Conservation (phyloP, 2,329 filamentous ascomycete species). For the Davidsoniella neocaledoniae region DNA sequence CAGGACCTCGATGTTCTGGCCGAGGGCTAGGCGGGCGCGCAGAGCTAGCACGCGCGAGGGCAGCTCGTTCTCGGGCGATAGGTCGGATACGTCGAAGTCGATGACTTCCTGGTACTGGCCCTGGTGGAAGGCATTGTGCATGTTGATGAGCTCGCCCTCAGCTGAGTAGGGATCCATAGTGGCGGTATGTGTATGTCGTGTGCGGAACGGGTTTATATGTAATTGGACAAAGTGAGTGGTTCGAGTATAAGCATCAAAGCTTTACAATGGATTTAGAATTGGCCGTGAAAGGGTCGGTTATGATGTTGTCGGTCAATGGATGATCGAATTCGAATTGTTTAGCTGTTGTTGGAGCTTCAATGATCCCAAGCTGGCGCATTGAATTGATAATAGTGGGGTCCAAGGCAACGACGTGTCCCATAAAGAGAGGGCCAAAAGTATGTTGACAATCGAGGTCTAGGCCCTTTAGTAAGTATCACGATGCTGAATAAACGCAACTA, state of each 20-base stretch:
- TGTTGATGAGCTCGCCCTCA: slow-evolving; percentile 55
- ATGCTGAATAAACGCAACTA: not conserved
- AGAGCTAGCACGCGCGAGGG: slow-evolving; percentile 63
- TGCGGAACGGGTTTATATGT: not conserved
- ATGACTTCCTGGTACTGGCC: slow-evolving; percentile 77
- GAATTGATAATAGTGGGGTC: slow-evolving; percentile 9
- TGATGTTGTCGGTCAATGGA: not conserved
- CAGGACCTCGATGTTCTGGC: slow-evolving; percentile 58
- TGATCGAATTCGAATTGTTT: not conserved
- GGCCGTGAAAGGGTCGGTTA: too few species aligned
- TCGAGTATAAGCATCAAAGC: too few species aligned
- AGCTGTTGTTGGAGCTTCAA: not conserved
- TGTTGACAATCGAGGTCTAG: not conserved
- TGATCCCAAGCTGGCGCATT: not conserved
- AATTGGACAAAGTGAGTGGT: slow-evolving; percentile 4
- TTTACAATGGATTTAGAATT: too few species aligned
- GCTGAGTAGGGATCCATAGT: slow-evolving; percentile 54
- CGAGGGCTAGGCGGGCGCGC: slow-evolving; percentile 68
- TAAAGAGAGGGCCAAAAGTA: slow-evolving; percentile 1
- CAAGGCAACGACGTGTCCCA: slow-evolving; percentile 10
- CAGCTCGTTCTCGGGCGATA: slow-evolving; percentile 62
- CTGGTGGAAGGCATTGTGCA: slow-evolving; percentile 55
- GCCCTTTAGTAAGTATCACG: too few species aligned
- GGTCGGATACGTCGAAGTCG: slow-evolving; percentile 65
- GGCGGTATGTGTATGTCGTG: slow-evolving; percentile 14